Conservation (phyloP, 2,329 filamentous ascomycete genomes). For the Pseudogymnoascus sp. region DNA sequence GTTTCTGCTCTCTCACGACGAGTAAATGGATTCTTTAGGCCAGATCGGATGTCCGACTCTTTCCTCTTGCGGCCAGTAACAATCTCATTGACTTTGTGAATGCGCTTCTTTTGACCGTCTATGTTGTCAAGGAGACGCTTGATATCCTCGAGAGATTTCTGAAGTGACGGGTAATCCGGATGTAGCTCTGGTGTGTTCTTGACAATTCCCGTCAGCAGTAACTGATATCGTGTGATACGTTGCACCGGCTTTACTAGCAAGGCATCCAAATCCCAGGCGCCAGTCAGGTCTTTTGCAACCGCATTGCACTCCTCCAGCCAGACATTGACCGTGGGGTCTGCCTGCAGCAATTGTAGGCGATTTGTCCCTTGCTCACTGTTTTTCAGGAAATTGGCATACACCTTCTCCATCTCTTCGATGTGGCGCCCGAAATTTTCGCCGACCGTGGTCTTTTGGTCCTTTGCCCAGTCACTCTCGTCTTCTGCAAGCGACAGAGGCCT, state of each 20-base stretch:
- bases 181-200: conserved; percentile 75
- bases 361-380: conserved; percentile 57
- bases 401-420: conserved; percentile 52
- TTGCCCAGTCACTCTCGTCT: conserved; percentile 13
- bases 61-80: conserved; percentile 74
- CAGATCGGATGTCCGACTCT: conserved; percentile 79
- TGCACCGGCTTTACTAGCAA: conserved; percentile 97
- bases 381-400: conserved; percentile 55
- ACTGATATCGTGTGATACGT: conserved; percentile 85
- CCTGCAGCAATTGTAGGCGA: conserved; percentile 54
- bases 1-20: conserved; percentile 40
- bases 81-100: conserved; percentile 84
- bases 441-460: conserved; percentile 26
- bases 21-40: conserved; percentile 81
- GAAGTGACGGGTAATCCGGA: conserved; percentile 66
- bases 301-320: conserved; percentile 93
- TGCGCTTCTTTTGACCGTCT: conserved; percentile 92
- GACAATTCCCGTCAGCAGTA: conserved; percentile 73
- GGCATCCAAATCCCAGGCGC: conserved; percentile 91
- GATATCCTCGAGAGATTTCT: conserved; percentile 46
- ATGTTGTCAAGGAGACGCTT: conserved; percentile 66
- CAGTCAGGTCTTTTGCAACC: conserved; percentile 84
- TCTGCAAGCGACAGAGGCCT: background rate
- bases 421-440: conserved; percentile 34
- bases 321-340: conserved; percentile 59